phyloP scores from a whole-genome alignment of 2,329 filamentous ascomycete species.

The Hymenoscyphus occultus region DNA sequence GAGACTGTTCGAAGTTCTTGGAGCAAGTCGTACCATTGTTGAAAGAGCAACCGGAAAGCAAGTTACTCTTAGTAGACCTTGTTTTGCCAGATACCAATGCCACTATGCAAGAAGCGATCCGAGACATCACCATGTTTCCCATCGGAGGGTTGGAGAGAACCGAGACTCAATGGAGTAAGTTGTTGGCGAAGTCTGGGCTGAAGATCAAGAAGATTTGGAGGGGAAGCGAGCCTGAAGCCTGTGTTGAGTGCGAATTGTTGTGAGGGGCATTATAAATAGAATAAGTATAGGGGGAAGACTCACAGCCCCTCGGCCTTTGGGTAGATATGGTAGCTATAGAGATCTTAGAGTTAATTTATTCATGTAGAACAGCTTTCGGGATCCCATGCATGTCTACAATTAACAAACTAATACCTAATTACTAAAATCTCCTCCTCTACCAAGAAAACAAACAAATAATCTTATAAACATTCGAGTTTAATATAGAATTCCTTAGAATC shows the following conservation, averaged over 20 bases:
- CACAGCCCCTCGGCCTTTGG: too few species aligned
- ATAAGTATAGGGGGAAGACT: too few species aligned
- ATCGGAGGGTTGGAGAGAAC: slow-evolving; percentile 28
- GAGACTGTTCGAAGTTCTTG: slow-evolving; percentile 22
- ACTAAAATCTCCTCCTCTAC: too few species aligned
- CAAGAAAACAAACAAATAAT: too few species aligned
- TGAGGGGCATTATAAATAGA: not conserved
- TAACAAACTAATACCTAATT: too few species aligned
- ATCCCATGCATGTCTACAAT: too few species aligned
- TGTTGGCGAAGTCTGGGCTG: slow-evolving; percentile 26
- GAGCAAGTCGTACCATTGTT: slow-evolving; percentile 21
- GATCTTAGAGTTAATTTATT: too few species aligned
- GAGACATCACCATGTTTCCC: slow-evolving; percentile 28
- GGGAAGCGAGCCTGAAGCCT: slow-evolving; percentile 19
- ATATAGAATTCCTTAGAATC: too few species aligned
- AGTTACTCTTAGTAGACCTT: slow-evolving; percentile 27
- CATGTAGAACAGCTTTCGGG: too few species aligned
- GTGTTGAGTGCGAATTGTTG: slow-evolving; percentile 7
- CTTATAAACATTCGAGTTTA: too few species aligned
- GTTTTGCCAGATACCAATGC: slow-evolving; percentile 26
- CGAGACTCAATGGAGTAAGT: slow-evolving; percentile 25
- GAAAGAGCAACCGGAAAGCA: slow-evolving; percentile 23
- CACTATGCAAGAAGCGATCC: slow-evolving; percentile 27
- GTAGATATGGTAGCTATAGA: too few species aligned
- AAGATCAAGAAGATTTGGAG: slow-evolving; percentile 30